Base-by-base conservation (phyloP, 805 yeast genomes). In the Priceomyces melissophilus region DNA sequence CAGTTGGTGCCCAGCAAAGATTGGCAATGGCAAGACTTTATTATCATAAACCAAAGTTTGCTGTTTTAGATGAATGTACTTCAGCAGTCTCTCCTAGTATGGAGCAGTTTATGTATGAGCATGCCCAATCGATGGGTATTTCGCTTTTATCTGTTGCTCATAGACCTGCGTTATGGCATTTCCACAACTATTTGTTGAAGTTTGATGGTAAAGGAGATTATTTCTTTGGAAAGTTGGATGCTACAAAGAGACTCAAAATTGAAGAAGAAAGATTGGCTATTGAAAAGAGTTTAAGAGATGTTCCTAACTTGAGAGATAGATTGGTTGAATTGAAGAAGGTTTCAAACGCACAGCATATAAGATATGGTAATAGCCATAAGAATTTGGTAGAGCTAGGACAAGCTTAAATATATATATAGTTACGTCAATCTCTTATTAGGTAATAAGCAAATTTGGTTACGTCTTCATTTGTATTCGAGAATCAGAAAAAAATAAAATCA, bases 31-130 rank as follows among this genome's bases (percentile, higher is more conserved):
- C 95, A 2, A 76, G 97, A 54, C 72, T 90, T 62, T 90, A 86
- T 57, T 90, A 89, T 58, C 96, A 90, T 61, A 75, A 76, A 53
- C 98, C 98, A 2, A 84, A 81, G 60, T 90, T 89, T 71, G 98
- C 98, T 0, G 96, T 90, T 17, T 69, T 90, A 48, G 98, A 90
- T 65, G 98, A 90, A 67, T 90, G 96, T 62, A 90, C 98, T 1
- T 87, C 96, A 3, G 91, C 96, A 1, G 95, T 90, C 2, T 82
- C 96, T 0, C 87, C 93, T 9, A 86, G 84, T 45, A 83, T 89
- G 79, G 98, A 90, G 58, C 87, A 84, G 46, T 80, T 82, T 52
- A 89, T 91, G 87, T 90, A 90, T 55, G 63, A 79, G 38, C 84
- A 84, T 54, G 96, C 96, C 0, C 86, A 84, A 57, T 69, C 73